These are phyloP conservation scores for Plasmodium falciparum DNA, from an alignment of 169 alveolate species.

Conservation along the genomic window DNA sequence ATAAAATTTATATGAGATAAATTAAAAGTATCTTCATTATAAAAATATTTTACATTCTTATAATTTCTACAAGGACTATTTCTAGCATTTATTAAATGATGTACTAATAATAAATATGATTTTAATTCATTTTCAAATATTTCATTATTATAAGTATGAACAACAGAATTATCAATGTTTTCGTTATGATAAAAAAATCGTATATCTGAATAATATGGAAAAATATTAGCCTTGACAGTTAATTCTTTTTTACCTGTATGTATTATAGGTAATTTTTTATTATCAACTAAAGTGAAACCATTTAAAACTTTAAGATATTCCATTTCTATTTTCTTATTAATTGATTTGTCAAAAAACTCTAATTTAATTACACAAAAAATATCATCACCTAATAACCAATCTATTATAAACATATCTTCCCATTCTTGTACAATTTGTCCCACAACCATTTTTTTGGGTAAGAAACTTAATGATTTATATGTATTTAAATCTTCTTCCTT, in stretches of 20 bases:
- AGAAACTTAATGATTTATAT: background rate
- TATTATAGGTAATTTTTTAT: background rate
- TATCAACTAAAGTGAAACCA: constrained; percentile 15
- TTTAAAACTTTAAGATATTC: constrained; percentile 39
- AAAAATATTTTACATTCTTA: constrained; percentile 48
- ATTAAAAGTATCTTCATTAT: constrained; percentile 40
- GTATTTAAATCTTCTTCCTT: background rate
- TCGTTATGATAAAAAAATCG: constrained; percentile 18
- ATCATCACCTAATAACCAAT: constrained; percentile 55
- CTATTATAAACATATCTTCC: constrained; percentile 22
- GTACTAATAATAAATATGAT: constrained; percentile 31
- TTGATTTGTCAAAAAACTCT: constrained; percentile 3
- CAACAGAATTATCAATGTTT: background rate
- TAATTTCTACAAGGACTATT: constrained; percentile 61
- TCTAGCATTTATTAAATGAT: constrained; percentile 48
- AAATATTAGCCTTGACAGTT: constrained; percentile 36
- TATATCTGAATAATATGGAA: constrained; percentile 46
- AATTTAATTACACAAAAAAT: constrained; percentile 38
- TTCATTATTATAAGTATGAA: constrained; percentile 10
- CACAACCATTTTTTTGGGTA: constrained; percentile 11
- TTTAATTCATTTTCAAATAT: constrained; percentile 46
- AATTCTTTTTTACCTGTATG: constrained; percentile 14
- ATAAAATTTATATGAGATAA: constrained; percentile 18
- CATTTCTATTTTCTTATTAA: constrained; percentile 16
- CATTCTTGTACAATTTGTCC: constrained; percentile 5